Base-by-base conservation (phyloP, 345 rosid genomes). In the Gossypium arboreum region DNA sequence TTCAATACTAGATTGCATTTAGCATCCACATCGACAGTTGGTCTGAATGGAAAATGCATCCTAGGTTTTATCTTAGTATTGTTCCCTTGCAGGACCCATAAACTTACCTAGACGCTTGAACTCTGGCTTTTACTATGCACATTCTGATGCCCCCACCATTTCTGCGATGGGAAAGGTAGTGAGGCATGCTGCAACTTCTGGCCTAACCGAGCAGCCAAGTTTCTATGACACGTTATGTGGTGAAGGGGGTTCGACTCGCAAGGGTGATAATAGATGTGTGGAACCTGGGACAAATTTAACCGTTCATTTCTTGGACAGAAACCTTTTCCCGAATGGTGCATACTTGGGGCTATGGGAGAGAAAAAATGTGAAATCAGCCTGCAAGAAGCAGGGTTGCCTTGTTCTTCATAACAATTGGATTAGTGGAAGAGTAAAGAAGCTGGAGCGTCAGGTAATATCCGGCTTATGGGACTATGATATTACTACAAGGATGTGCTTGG, bases 241-340 rank as follows among this genome's bases (percentile, higher is more conserved):
- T 60, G 94, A 86, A 85, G 91, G 88, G 24, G 99, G 99, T 50
- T 65, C 75, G 44, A 66, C 87, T 72, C 88, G 93, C 0, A 13
- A 84, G 52, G 89, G 94, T 65, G 79, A 89, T 54, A 78, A 89
- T 75, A 79, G 34, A 72, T 92, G 97, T 61, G 20, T 89, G 48
- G 96, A 91, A 75, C 92, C 93, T 8, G 88, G 86, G 79, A 86
- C 96, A 24, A 91, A 90, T 55, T 80, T 91, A 75, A 89, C 88
- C 0, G 80, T 89, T 81, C 91, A 81, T 52, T 94, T 94, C 85
- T 85, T 92, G 89, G 84, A 89, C 76, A 84, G 96, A 79, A 83
- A 90, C 73, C 86, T 90, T 62, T 92, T 92, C 76, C 99, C 99
- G 4, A 92, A 94, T 68, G 98, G 98, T 70, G 98, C 98, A 44